Conservation (phyloP, 2,329 filamentous ascomycete species). For the Colletotrichum brevisporum region DNA sequence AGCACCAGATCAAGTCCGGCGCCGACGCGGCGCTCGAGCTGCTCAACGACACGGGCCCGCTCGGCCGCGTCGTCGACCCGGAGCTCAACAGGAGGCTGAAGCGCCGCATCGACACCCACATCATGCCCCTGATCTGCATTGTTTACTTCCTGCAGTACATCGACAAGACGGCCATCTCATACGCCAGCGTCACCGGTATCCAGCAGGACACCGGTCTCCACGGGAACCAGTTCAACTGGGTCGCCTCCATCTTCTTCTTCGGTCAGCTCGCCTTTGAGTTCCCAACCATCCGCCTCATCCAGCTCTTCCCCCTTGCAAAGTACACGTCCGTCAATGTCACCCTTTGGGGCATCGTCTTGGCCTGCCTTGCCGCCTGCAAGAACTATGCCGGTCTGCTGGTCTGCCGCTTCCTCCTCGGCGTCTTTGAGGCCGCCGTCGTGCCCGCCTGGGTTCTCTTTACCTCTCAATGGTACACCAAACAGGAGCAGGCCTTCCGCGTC, state of each 20-base stretch:
- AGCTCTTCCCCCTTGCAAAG: constrained; percentile 54
- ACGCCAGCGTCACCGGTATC: constrained; percentile 70
- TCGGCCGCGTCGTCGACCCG: constrained; percentile 37
- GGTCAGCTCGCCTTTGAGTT: constrained; percentile 55
- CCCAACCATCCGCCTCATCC: constrained; percentile 54
- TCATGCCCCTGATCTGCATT: constrained; percentile 70
- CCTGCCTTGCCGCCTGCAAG: constrained; percentile 73
- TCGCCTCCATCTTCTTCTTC: constrained; percentile 53
- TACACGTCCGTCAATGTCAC: constrained; percentile 53
- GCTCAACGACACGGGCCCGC: constrained; percentile 29
- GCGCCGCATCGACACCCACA: constrained; percentile 67
- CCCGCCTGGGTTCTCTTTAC: constrained; percentile 79
- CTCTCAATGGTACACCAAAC: constrained; percentile 80
- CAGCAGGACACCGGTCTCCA: constrained; percentile 60
- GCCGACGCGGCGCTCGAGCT: constrained; percentile 29
- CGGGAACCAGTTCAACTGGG: constrained; percentile 60
- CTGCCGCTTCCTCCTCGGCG: constrained; percentile 77
- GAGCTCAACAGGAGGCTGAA: constrained; percentile 55
- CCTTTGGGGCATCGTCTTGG: constrained; percentile 58
- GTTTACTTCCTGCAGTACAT: constrained; percentile 74
- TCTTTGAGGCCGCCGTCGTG: constrained; percentile 78
- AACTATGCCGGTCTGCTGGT: constrained; percentile 74
- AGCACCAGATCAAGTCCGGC: constrained; percentile 6
- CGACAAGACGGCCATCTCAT: constrained; percentile 71
- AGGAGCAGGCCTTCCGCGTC: constrained; percentile 74